A percentile compares a stretch with the other conserved stretches of the same genome.
Evolutionary conservation across 169 alveolate species (phyloP).

Genomic region (Plasmodium knowlesi): DNA sequence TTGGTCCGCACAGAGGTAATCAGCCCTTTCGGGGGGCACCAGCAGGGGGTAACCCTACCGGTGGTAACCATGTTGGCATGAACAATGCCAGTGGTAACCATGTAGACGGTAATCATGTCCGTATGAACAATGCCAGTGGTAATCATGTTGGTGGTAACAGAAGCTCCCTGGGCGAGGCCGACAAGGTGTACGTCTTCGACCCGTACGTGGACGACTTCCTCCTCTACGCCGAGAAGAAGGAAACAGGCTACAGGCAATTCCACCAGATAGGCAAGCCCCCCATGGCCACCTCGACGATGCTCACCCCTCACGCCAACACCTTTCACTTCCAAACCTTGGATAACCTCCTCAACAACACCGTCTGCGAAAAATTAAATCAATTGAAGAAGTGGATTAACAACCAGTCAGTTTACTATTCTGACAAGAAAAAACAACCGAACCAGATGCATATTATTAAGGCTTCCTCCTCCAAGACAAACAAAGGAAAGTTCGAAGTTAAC

Average conservation of each 20-base stretch:
- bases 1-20: neutral
- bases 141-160: too few relatives aligned
- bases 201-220: slow-evolving; percentile 54
- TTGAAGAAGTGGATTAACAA: slow-evolving; percentile 46
- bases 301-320: neutral
- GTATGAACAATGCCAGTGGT: too few relatives aligned
- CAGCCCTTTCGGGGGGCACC: neutral
- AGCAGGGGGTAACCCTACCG: too few relatives aligned
- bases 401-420: neutral
- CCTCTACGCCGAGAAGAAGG: slow-evolving; percentile 36
- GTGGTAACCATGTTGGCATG: too few relatives aligned
- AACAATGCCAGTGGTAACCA: too few relatives aligned
- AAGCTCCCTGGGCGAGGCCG: neutral
- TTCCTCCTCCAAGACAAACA: neutral
- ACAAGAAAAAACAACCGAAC: neutral
- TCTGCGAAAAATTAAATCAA: slow-evolving; percentile 39
- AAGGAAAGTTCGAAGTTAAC: slow-evolving; percentile 1
- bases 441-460: slow-evolving; percentile 24
- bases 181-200: slow-evolving; percentile 21
- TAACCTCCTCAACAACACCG: neutral
- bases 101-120: too few relatives aligned
- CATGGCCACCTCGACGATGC: too few relatives aligned
- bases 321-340: slow-evolving; percentile 5
- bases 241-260: neutral
- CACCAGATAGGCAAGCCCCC: neutral